Conservation (phyloP, 805 yeast species). For the Saccharomycopsis olivae region DNA sequence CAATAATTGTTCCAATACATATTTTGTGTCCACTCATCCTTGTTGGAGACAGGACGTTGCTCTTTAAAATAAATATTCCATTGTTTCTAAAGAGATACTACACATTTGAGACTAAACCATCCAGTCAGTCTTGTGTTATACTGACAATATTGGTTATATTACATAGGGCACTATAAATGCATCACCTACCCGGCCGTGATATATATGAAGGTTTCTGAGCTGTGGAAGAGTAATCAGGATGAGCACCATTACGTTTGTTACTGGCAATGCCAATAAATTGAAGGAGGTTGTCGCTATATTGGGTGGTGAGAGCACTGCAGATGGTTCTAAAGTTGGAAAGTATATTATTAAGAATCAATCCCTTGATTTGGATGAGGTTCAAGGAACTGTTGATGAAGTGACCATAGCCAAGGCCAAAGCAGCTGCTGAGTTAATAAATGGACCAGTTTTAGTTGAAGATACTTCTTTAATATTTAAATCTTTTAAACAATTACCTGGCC, state of each 20-base stretch:
- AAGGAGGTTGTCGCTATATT: constrained; percentile 76
- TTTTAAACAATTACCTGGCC: constrained; percentile 83
- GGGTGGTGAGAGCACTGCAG: constrained; percentile 21
- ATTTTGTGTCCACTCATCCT: too few relatives aligned
- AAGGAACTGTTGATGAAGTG: constrained; percentile 77
- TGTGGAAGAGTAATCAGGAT: too few relatives aligned
- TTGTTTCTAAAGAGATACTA: neutral
- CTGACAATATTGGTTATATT: too few relatives aligned
- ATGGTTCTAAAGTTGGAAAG: constrained; percentile 32
- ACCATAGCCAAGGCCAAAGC: constrained; percentile 68
- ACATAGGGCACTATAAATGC: too few relatives aligned
- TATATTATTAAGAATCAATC: constrained; percentile 47
- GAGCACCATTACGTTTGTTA: constrained; percentile 42
- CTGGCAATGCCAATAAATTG: constrained; percentile 85
- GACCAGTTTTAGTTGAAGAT: constrained; percentile 92
- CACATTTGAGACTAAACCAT: neutral
- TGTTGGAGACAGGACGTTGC: too few relatives aligned
- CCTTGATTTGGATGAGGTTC: constrained; percentile 82
- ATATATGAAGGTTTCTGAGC: too few relatives aligned
- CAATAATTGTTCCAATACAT: too few relatives aligned
- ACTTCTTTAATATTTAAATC: constrained; percentile 84
- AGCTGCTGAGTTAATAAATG: constrained; percentile 52
- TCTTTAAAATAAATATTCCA: too few relatives aligned
- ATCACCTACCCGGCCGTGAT: too few relatives aligned
- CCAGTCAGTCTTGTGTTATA: too few relatives aligned